phyloP scores from a whole-genome alignment of 208 protist genomes.

The Kentomonas sorsogonicus region DNA sequence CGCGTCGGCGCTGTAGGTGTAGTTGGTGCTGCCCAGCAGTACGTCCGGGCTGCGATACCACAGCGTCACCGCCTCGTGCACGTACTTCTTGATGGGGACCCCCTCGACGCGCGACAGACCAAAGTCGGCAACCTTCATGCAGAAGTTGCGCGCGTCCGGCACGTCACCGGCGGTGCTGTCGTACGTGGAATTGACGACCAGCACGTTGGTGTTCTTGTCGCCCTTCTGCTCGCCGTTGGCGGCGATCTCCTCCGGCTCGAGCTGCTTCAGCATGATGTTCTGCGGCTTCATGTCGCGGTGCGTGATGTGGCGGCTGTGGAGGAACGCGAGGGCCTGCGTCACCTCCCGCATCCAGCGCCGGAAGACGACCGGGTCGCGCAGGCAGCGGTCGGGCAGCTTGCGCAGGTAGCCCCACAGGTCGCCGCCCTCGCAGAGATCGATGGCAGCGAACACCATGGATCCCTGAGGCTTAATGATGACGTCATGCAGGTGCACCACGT shows the following conservation, averaged over 20 bases:
- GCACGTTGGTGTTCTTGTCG: neutral
- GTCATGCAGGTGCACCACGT: slow-evolving; percentile 89
- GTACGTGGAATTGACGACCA: neutral
- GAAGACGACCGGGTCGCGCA: slow-evolving; percentile 35
- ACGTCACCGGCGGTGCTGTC: neutral
- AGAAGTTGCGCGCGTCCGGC: slow-evolving; percentile 17
- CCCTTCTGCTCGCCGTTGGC: neutral
- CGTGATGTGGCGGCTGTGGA: slow-evolving; percentile 60
- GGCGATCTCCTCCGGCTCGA: neutral
- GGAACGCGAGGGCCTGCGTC: slow-evolving; percentile 53
- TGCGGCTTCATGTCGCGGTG: slow-evolving; percentile 70
- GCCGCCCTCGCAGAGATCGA: slow-evolving; percentile 94
- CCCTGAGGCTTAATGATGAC: slow-evolving; percentile 85
- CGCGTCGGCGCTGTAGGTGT: slow-evolving; percentile 74
- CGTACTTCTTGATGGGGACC: slow-evolving; percentile 89
- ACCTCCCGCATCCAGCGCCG: slow-evolving; percentile 67
- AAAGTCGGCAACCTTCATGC: slow-evolving; percentile 88
- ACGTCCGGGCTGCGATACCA: slow-evolving; percentile 94
- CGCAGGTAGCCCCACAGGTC: slow-evolving; percentile 94
- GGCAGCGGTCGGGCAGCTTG: slow-evolving; percentile 16
- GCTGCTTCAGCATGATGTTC: slow-evolving; percentile 69
- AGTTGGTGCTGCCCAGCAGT: slow-evolving; percentile 80
- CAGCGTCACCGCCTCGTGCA: slow-evolving; percentile 88
- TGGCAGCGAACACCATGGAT: slow-evolving; percentile 90
- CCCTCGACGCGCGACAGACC: slow-evolving; percentile 77